These are phyloP conservation scores for Neonectria sp. DNA, from an alignment of 2,329 filamentous ascomycete genomes.

Conservation along the genomic window DNA sequence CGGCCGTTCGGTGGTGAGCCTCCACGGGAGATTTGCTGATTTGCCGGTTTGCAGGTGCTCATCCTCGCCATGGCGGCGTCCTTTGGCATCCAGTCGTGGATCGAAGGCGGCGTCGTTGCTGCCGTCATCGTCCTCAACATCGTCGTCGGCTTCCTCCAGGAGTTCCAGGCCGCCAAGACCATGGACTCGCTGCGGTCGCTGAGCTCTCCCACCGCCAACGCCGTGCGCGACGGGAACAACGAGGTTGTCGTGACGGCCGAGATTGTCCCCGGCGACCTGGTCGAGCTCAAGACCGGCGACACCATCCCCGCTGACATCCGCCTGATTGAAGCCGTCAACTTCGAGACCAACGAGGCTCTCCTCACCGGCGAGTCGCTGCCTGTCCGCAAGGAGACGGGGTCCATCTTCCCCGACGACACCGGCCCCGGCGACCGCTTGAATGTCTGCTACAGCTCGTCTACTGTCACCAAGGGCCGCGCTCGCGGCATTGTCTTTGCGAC, in stretches of 20 bases:
- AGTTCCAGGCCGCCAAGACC: slow-evolving; percentile 64
- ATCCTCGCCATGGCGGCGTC: slow-evolving; percentile 71
- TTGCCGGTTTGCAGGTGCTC: slow-evolving; percentile 57
- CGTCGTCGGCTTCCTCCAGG: slow-evolving; percentile 64
- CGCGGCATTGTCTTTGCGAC: slow-evolving; percentile 74
- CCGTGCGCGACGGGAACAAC: slow-evolving; percentile 59
- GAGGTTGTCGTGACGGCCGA: slow-evolving; percentile 57
- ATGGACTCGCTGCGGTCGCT: slow-evolving; percentile 64
- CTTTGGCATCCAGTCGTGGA: slow-evolving; percentile 71
- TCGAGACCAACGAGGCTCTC: slow-evolving; percentile 77
- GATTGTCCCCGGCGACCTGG: slow-evolving; percentile 72
- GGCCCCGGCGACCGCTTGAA: slow-evolving; percentile 73
- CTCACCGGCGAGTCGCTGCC: slow-evolving; percentile 76
- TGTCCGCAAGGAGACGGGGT: slow-evolving; percentile 66
- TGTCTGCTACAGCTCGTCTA: slow-evolving; percentile 74
- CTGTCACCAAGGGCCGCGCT: slow-evolving; percentile 73
- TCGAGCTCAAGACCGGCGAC: slow-evolving; percentile 69
- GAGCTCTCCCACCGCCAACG: slow-evolving; percentile 60
- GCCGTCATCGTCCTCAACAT: slow-evolving; percentile 73
- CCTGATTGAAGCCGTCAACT: slow-evolving; percentile 72
- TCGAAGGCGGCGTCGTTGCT: slow-evolving; percentile 72
- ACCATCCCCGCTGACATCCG: slow-evolving; percentile 74
- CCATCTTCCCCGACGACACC: slow-evolving; percentile 59
- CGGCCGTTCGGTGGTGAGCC: background rate
- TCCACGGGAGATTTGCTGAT: slow-evolving; percentile 40